phyloP scores from a whole-genome alignment of 805 yeast genomes.

The Jamesozyma gamospora region DNA sequence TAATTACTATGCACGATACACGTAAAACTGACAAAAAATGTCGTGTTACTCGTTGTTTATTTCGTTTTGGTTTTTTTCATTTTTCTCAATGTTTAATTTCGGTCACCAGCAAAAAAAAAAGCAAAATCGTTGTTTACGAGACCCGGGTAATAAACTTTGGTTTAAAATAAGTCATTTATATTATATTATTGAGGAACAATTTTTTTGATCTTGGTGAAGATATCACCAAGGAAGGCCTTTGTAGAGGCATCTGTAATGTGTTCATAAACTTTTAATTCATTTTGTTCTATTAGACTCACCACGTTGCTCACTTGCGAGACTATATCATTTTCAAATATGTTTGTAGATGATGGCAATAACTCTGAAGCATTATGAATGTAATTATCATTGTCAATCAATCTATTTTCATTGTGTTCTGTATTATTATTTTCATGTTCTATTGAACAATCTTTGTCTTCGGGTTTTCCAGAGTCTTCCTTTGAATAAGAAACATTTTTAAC shows the following conservation, averaged over 20 bases:
- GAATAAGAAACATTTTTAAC: too few species aligned
- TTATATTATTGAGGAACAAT: constrained; percentile 9
- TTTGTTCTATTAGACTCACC: constrained; percentile 10
- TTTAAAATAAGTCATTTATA: neutral
- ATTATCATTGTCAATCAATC: neutral
- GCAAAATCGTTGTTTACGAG: neutral
- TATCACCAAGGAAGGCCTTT: constrained; percentile 9
- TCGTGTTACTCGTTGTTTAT: neutral
- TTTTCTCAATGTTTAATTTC: neutral
- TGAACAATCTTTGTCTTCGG: too few species aligned
- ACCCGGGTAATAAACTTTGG: neutral
- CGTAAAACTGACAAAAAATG: neutral
- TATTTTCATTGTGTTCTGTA: too few species aligned
- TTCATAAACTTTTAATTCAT: constrained; percentile 13
- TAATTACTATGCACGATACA: too few species aligned
- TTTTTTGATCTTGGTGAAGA: constrained; percentile 12
- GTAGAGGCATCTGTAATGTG: constrained; percentile 11
- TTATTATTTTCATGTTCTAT: too few species aligned
- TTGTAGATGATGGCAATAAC: constrained; percentile 5
- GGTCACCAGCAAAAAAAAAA: neutral
- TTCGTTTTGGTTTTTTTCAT: neutral
- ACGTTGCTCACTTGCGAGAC: constrained; percentile 11
- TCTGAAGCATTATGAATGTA: neutral
- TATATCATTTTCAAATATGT: constrained; percentile 11
- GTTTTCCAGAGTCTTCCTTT: neutral